Base-by-base conservation (phyloP, 768 basidiomycete genomes). In the Harrya chromipes region DNA sequence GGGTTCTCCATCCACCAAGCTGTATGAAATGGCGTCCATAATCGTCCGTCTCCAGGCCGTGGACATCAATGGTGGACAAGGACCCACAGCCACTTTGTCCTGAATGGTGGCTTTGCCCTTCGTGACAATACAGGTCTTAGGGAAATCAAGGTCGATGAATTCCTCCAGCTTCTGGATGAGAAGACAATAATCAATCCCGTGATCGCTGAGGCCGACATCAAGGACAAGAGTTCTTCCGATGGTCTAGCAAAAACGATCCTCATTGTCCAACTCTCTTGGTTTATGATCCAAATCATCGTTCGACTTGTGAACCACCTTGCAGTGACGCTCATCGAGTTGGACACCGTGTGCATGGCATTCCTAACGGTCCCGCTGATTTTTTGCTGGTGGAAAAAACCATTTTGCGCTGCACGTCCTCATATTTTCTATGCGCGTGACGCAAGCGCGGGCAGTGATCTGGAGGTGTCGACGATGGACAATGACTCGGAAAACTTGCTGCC, bases 301-400 rank as follows among this genome's bases (percentile, higher is more conserved):
- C 47, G 40, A 33, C 33, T 41, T 14, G 23, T 16, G 8, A 34
- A 31, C 19, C 41, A 39, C 9, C 42, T 49, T 6, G 11, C 36
- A 2, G 42, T 43, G 20, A 43, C 35, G 1, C 26, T 49, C 5
- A 6, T 43, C 7, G 36, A 49, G 34, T n/a, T 49, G 27, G 36
- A 49, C n/a, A 43, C 36, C 4, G 35, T 38, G 14, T 49, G 41
- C 36, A 38, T 43, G 27, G 37, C 27, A 21, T 14, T 43, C 14
- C 26, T 43, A 14, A 31, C 41, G 20, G 4, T 49, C 5, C 16
- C 26, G 2, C 20, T 49, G 19, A 11, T 49, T 10, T 37, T 33
- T 16, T 38, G 16, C 20, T 43, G 42, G 48, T 24, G 48, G 42
- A 3, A 24, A 13, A 49, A 50, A 19, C 49, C 49, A 26, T 20